Evolutionary conservation across 176 grass and related monocot genomes (phyloP).

Genomic region (Typha latifolia): DNA sequence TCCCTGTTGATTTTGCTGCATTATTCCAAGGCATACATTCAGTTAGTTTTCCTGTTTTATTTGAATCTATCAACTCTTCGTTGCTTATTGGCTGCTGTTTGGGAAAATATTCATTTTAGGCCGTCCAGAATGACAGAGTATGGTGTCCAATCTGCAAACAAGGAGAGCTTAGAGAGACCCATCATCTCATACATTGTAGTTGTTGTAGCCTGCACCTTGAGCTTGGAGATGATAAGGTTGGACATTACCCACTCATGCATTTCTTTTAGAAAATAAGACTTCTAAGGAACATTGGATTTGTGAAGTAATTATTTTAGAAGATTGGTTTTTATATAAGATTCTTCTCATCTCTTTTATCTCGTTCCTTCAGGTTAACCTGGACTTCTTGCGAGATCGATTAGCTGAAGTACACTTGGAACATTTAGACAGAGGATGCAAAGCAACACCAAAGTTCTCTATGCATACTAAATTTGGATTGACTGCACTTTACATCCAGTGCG

Average conservation of each 20-base stretch:
- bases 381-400: conserved; percentile 56
- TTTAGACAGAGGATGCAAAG: conserved; percentile 82
- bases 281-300: not conserved
- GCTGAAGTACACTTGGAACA: conserved; percentile 59
- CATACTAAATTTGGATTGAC: conserved; percentile 62
- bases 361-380: conserved; percentile 47
- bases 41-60: not conserved
- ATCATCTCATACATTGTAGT: conserved; percentile 70
- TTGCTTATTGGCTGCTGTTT: not conserved
- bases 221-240: conserved; percentile 74
- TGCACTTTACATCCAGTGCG: conserved; percentile 75
- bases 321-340: not conserved
- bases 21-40: too few species aligned
- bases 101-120: conserved; percentile 27
- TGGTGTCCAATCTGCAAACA: conserved; percentile 86
- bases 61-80: not conserved
- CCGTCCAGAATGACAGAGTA: conserved; percentile 32
- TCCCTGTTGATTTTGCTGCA: too few species aligned
- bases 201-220: conserved; percentile 58
- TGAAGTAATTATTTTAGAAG: not conserved
- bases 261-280: not conserved
- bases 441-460: conserved; percentile 61
- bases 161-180: conserved; percentile 56
- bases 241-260: not conserved
- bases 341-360: conserved; percentile 2